These are phyloP conservation scores for Globisporangium spinosum DNA, from an alignment of 352 stramenopile species.

Conservation along the genomic window DNA sequence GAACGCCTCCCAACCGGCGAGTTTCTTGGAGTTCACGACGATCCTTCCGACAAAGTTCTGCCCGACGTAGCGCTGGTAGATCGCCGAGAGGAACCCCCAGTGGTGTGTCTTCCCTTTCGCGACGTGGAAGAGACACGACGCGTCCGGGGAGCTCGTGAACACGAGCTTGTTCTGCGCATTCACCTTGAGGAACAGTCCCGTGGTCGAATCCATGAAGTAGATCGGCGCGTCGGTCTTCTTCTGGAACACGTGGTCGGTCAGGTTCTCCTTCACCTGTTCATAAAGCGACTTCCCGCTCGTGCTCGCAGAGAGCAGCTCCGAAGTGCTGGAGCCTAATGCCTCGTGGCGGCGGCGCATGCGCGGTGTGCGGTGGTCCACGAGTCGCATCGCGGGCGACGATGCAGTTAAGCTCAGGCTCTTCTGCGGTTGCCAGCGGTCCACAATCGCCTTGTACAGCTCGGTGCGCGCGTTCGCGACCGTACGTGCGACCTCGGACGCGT, in stretches of 20 bases:
- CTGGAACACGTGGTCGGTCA: conserved; percentile 56
- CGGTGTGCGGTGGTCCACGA: conserved; percentile 11
- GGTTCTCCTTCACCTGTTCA: conserved; percentile 51
- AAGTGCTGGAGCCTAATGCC: conserved; percentile 22
- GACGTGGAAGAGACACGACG: conserved; percentile 73
- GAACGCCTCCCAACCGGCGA: conserved; percentile 71
- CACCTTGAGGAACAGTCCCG: conserved; percentile 48
- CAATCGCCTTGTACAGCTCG: conserved; percentile 45
- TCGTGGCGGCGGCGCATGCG: conserved; percentile 1
- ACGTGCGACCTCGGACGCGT: conserved; percentile 9
- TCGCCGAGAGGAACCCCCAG: conserved; percentile 69
- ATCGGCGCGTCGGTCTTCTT: conserved; percentile 41
- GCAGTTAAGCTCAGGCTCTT: conserved; percentile 6
- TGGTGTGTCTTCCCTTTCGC: conserved; percentile 72
- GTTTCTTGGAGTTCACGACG: conserved; percentile 57
- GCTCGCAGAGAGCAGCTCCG: conserved; percentile 33
- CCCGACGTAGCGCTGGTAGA: conserved; percentile 62
- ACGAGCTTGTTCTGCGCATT: conserved; percentile 66
- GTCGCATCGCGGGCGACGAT: conserved; percentile 21
- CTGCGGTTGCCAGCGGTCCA: conserved; percentile 34
- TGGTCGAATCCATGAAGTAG: conserved; percentile 65
- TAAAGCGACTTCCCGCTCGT: conserved; percentile 62
- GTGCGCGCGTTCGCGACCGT: conserved; percentile 22
- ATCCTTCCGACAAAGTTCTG: conserved; percentile 73
- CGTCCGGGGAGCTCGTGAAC: conserved; percentile 53